Conservation (phyloP, 2,329 filamentous ascomycete genomes). For the Endoconidiophora polonica region DNA sequence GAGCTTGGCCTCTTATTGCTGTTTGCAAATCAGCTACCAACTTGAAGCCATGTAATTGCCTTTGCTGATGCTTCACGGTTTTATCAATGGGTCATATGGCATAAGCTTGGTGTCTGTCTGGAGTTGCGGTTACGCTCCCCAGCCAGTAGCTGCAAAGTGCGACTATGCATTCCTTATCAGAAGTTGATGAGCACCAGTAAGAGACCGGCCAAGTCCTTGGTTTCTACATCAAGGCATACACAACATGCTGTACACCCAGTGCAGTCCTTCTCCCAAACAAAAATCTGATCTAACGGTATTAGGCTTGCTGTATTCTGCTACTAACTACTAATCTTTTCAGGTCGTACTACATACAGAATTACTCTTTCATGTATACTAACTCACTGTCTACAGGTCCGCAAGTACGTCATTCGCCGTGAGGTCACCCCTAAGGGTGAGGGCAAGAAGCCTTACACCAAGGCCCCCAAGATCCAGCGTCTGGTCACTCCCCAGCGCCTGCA, state of each 20-base stretch:
- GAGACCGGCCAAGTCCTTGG: background rate
- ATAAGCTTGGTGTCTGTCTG: no score
- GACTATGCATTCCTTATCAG: background rate
- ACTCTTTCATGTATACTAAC: constrained; percentile 7
- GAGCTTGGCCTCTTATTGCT: constrained; percentile 11
- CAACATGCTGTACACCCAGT: constrained; percentile 5
- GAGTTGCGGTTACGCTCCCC: background rate
- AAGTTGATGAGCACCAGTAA: background rate
- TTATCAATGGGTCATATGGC: no score
- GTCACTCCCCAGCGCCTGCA: constrained; percentile 98
- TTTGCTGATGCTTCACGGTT: no score
- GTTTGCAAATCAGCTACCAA: constrained; percentile 2
- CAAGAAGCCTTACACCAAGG: constrained; percentile 98
- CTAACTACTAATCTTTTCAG: constrained; percentile 18
- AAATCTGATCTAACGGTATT: constrained; percentile 8
- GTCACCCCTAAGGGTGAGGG: constrained; percentile 94
- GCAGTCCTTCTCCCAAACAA: background rate
- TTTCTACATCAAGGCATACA: background rate
- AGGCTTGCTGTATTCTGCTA: constrained; percentile 13
- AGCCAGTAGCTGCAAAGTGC: constrained; percentile 12
- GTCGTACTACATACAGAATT: background rate
- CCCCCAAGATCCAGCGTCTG: constrained; percentile 98
- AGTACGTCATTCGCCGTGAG: constrained; percentile 99
- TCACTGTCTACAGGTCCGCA: constrained; percentile 57
- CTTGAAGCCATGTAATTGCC: no score